Conservation (phyloP, 1,284 basidiomycete species). For the Pascua sp. region DNA sequence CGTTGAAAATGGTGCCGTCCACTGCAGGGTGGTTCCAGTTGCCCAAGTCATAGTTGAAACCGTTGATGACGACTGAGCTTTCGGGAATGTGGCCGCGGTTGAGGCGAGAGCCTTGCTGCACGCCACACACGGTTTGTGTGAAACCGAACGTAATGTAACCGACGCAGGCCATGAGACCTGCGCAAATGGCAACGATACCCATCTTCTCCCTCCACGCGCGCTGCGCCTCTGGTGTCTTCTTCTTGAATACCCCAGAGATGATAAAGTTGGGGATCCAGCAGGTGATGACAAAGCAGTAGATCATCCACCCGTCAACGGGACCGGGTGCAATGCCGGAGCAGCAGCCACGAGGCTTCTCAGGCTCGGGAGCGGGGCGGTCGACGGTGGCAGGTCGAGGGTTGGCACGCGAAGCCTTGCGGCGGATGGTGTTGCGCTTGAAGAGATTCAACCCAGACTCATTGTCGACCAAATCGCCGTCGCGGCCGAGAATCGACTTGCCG, state of each 20-base stretch:
- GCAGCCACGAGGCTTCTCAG: conserved; percentile 19
- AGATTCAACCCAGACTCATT: conserved; percentile 81
- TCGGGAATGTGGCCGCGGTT: conserved; percentile 72
- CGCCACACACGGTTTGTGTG: conserved; percentile 88
- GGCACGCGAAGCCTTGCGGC: conserved; percentile 61
- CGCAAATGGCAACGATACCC: conserved; percentile 79
- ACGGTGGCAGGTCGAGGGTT: conserved; percentile 41
- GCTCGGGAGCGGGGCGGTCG: conserved; percentile 8
- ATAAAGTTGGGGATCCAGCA: conserved; percentile 74
- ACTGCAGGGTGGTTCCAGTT: conserved; percentile 76
- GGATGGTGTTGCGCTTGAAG: conserved; percentile 77
- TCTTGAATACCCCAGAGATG: conserved; percentile 60
- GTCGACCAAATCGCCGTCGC: conserved; percentile 83
- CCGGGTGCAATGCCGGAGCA: conserved; percentile 62
- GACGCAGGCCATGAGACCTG: conserved; percentile 80
- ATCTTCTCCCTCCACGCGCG: conserved; percentile 97
- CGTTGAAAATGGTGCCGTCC: conserved; percentile 62
- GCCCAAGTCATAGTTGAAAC: conserved; percentile 86
- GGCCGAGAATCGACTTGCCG: conserved; percentile 78
- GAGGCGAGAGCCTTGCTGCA: conserved; percentile 64
- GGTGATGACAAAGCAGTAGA: conserved; percentile 87
- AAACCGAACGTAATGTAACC: conserved; percentile 99
- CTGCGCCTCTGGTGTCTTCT: conserved; percentile 87
- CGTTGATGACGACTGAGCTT: conserved; percentile 86
- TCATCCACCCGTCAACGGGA: conserved; percentile 91